Conservation (phyloP, 2,329 filamentous ascomycete genomes). For the Colletotrichum tanaceti region DNA sequence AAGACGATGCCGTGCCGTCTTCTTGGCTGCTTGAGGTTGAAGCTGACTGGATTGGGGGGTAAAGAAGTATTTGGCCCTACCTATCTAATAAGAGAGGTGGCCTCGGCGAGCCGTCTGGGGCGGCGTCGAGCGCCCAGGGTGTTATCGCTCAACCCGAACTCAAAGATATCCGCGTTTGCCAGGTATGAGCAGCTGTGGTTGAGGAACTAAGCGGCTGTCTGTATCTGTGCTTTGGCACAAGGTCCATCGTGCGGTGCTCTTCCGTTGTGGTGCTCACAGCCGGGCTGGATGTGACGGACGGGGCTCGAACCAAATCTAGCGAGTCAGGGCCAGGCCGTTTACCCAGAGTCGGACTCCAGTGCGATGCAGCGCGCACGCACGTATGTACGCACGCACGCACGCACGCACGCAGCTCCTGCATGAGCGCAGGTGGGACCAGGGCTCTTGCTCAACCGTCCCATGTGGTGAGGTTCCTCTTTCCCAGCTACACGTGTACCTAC, state of each 20-base stretch:
- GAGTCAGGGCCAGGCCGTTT: slow-evolving; percentile 11
- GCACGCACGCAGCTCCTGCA: slow-evolving; percentile 18
- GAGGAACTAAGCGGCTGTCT: background rate
- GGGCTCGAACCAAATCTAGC: slow-evolving; percentile 15
- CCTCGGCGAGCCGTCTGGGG: background rate
- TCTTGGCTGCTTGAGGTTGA: slow-evolving; percentile 18
- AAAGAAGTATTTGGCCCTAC: slow-evolving; percentile 6
- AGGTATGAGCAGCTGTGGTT: background rate
- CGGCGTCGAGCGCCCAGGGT: background rate
- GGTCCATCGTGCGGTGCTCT: background rate
- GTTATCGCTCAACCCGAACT: background rate
- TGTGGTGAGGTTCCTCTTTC: slow-evolving; percentile 11
- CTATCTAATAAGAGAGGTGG: slow-evolving; percentile 4
- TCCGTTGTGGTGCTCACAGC: too few relatives aligned
- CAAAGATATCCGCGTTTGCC: background rate
- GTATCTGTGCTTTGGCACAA: background rate
- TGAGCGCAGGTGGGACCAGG: background rate
- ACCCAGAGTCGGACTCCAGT: slow-evolving; percentile 7
- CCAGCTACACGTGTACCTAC: too few relatives aligned
- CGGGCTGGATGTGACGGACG: background rate
- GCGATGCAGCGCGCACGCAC: slow-evolving; percentile 6
- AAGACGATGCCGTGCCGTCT: slow-evolving; percentile 3
- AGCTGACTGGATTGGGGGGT: slow-evolving; percentile 6
- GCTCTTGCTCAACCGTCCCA: slow-evolving; percentile 9
- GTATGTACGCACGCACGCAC: background rate